Evolutionary conservation across 208 protist species (phyloP), one percentile per base, ranked within the genome.

Genomic region (Wallacemonas sp.): DNA sequence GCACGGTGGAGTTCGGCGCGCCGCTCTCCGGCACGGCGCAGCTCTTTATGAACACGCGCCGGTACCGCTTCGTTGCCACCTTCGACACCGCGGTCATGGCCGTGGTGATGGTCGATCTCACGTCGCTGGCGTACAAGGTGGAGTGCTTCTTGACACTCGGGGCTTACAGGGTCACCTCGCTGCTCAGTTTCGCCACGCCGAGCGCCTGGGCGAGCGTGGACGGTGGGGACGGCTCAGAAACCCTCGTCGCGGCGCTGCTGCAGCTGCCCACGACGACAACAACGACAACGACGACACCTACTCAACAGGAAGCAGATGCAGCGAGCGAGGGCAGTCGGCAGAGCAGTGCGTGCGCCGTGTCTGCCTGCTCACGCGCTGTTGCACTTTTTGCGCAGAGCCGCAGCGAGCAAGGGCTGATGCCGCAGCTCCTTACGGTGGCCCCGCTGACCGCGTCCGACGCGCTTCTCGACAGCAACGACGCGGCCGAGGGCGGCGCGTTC

Each of bases 131-230:
- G 31, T 80, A 76, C 61, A 78, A 74, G 7, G 79, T 92, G 23
- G 86, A 95, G 72, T 71, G 69, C 31, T 92, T 91, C 76, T 55
- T 92, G 22, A 81, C 89, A 2, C 50, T 89, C 16, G 89, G 89
- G 7, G 39, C 48, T n/a, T 73, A 79, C 31, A 49, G 70, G 33
- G 33, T 87, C 45, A 42, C 69, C 39, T 83, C 82, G 7, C 72
- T 89, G 62, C 66, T 74, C 26, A 55, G 70, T 41, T 71, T 81
- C 41, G 33, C 70, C 61, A 63, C 52, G 42, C 33, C 41, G 33
- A 52, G 45, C 31, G 26, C 28, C 50, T 46, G 4, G 12, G 44
- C 31, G 33, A 50, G 32, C 31, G 52, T 59, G 31, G 57, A 65
- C 23, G 65, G 26, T 48, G 67, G 36, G 61, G 42, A 49, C 48